Evolutionary conservation across 73 alveolate genomes (phyloP).

Genomic region (Stentor roeselii): DNA sequence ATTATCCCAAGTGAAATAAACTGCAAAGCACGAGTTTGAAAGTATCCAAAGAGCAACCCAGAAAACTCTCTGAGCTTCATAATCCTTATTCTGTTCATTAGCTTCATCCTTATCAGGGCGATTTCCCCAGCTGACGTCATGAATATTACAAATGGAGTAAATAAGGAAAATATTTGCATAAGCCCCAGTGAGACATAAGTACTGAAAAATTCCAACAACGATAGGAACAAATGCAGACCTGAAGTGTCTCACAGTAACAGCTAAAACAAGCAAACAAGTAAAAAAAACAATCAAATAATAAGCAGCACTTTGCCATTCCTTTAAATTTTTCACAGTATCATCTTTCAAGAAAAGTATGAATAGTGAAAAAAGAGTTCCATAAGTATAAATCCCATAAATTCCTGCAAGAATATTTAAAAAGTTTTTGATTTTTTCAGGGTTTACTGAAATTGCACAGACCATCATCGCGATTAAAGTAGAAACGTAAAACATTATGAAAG

Average conservation of each 20-base stretch:
- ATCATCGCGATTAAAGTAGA: background rate
- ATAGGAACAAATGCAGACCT: background rate
- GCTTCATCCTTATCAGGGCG: conserved; percentile 13
- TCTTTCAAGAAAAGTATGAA: background rate
- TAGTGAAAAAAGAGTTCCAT: no score
- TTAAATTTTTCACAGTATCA: background rate
- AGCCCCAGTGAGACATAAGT: conserved; percentile 28
- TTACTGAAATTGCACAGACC: background rate
- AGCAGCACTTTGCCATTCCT: background rate
- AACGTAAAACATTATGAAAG: background rate
- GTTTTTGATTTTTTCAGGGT: background rate
- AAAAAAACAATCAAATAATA: no score
- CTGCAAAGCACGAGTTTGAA: background rate
- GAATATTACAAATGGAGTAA: conserved; percentile 20
- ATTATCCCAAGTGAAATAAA: background rate
- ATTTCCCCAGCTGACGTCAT: conserved; percentile 16
- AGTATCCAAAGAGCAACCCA: conserved; percentile 15
- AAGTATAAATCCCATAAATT: conserved; percentile 23
- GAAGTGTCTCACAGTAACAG: no score
- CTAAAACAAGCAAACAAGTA: background rate
- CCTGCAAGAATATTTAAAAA: background rate
- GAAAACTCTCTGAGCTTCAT: background rate
- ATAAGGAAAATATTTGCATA: background rate
- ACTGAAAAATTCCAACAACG: conserved; percentile 35
- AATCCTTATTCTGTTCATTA: background rate